Evolutionary conservation across 2,329 filamentous ascomycete genomes (phyloP).

Genomic region (Fusarium coffeatum): DNA sequence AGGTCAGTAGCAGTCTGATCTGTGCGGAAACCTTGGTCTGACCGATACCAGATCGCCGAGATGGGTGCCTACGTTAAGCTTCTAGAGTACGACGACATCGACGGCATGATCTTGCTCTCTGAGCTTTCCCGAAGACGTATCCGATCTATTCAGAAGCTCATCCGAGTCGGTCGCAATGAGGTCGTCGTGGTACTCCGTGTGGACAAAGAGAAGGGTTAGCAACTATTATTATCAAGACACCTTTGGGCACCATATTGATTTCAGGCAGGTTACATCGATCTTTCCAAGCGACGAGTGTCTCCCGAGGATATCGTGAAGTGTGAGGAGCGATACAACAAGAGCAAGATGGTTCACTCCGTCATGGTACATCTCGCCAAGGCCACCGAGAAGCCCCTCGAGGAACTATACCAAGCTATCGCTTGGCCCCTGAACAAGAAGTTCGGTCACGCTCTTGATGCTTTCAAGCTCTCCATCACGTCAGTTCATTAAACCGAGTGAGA

Average conservation of each 20-base stretch:
- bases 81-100: conserved; percentile 99
- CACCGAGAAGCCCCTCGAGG: conserved; percentile 92
- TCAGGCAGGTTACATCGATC: conserved; percentile 83
- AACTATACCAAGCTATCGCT: conserved; percentile 91
- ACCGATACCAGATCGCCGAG: conserved; percentile 82
- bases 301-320: conserved; percentile 98
- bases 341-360: conserved; percentile 99
- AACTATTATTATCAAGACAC: neutral
- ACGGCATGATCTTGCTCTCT: conserved; percentile 99
- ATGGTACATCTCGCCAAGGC: conserved; percentile 99
- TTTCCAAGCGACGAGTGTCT: conserved; percentile 97
- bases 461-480: conserved; percentile 98
- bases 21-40: conserved; percentile 31
- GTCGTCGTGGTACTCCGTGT: conserved; percentile 98
- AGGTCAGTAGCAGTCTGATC: conserved; percentile 66
- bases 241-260: conserved; percentile 43
- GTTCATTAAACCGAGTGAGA: conserved; percentile 45
- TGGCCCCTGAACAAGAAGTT: conserved; percentile 99
- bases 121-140: conserved; percentile 99
- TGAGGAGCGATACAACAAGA: conserved; percentile 99
- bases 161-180: conserved; percentile 96
- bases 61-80: conserved; percentile 99
- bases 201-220: conserved; percentile 95
- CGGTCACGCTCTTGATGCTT: conserved; percentile 95
- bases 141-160: conserved; percentile 98